A percentile compares a stretch with the other conserved stretches of the same genome.
Evolutionary conservation across 441 rosid genomes (phyloP).

Genomic region (Syzygium syzygioides): DNA sequence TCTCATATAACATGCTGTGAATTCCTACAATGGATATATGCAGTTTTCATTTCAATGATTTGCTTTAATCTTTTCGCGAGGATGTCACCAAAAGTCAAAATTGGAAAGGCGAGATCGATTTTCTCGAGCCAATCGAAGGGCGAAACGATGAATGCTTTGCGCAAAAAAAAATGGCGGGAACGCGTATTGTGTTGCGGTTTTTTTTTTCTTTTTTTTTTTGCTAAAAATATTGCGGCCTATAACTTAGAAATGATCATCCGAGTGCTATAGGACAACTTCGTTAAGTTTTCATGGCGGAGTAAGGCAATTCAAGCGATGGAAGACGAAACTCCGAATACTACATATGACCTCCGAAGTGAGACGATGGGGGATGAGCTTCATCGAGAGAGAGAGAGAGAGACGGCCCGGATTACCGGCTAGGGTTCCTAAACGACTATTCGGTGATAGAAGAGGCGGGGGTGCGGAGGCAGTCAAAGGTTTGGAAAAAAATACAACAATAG

Average conservation of each 20-base stretch:
- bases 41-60: background rate
- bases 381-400: background rate
- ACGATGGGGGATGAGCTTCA: rapidly evolving
- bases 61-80: background rate
- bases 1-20: background rate
- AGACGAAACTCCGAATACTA: no score
- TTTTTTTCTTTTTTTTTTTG: no score
- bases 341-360: background rate
- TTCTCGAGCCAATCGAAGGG: background rate
- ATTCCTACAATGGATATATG: rapidly evolving
- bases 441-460: background rate
- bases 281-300: background rate
- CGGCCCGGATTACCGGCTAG: rapidly evolving
- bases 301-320: background rate
- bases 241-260: background rate
- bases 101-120: background rate
- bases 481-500: background rate
- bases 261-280: background rate
- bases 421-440: background rate
- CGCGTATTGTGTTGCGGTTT: background rate
- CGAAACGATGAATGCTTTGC: background rate
- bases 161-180: background rate
- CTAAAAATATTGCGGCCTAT: background rate
- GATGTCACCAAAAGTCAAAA: background rate
- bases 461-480: background rate